Evolutionary conservation across 2,329 filamentous ascomycete genomes (phyloP), one percentile per base, ranked within the genome.

Genomic region (Emmonsia crescens): DNA sequence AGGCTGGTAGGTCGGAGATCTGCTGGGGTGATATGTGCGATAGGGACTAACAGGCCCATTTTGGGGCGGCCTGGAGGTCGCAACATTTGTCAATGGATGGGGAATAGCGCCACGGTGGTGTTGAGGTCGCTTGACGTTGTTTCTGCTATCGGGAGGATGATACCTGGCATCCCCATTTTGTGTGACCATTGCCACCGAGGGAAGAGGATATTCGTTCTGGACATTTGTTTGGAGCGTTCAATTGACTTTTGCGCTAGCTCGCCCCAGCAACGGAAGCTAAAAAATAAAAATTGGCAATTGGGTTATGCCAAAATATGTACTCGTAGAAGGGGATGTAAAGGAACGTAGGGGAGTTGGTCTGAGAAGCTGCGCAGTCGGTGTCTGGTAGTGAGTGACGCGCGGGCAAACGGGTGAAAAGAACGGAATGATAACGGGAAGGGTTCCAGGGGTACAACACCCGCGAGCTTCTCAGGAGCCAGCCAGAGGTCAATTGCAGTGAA

Each of bases 161-260:
- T 70, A 72, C 67, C 68, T 72, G 71, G 67, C 64, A 63, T 68
- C 70, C 69, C 70, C 73, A 74, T 72, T 72, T 71, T 72, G 73
- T 73, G 73, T 76, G 75, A 75, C 74, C 75, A 76, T 76, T 72
- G 74, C 73, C 75, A 76, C 74, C 68, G 68, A 63, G 65, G 65
- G 68, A 68, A 66, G 63, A 71, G 65, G 67, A 69, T 72, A 70
- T 67, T 68, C 70, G 68, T 67, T 71, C 67, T 73, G 73, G 72
- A 76, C 74, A 76, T 76, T 76, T 70, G 73, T 74, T 70, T 67
- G 65, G 62, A 42, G 19, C 27, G 36, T 60, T 63, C 61, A 8
- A 54, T 51, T 33, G 36, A 33, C 55, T 54, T 49, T 54, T 59
- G 14, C 42, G 16, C 42, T 16, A n/a, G 42, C 42, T 27, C 8